Evolutionary conservation across 345 rosid species (phyloP), one percentile per base, ranked within the genome.

Genomic region (Populus euphratica): DNA sequence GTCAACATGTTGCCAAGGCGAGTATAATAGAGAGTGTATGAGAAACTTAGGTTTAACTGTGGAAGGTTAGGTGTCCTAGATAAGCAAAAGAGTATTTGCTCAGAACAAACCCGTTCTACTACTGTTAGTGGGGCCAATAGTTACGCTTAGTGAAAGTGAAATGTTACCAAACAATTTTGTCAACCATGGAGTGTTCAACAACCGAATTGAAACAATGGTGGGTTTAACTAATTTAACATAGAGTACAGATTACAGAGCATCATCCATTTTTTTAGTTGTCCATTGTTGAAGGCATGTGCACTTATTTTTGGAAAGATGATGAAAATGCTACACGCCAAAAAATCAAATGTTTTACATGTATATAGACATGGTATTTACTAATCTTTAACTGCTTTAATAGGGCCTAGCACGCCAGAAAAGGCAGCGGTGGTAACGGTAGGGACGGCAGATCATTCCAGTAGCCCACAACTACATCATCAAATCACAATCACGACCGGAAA

Each of bases 381-480:
- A 73, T 72, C 33, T 73, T 73, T 39, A 75, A 63, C 54, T 67
- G 52, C 50, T 47, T 23, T 64, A 31, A 79, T 74, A 89, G 97
- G 87, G 61, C 33, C 82, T 65, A 77, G 85, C 87, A 87, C 81
- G 87, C 88, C 91, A 36, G 98, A 88, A 81, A 91, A 89, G 86
- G 76, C 83, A 2, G 67, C n/a, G 31, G 52, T 4, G 64, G 76
- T 79, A 79, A 80, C 65, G 2, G 73, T 54, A 1, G 90, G 88
- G 79, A 50, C 87, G 68, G 31, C 25, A 0, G 91, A 89, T 73
- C 85, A 86, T 79, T 61, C 79, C 8, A 75, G 75, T 81, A 80
- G 67, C 80, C 72, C 84, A 23, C 89, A 83, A 65, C 66, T 74
- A 74, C 90, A 88, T 86, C 99, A 93, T 83, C 99, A 95, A 83